phyloP scores from a whole-genome alignment of 306 rosid genomes.

The Astragalus glycyphyllos region DNA sequence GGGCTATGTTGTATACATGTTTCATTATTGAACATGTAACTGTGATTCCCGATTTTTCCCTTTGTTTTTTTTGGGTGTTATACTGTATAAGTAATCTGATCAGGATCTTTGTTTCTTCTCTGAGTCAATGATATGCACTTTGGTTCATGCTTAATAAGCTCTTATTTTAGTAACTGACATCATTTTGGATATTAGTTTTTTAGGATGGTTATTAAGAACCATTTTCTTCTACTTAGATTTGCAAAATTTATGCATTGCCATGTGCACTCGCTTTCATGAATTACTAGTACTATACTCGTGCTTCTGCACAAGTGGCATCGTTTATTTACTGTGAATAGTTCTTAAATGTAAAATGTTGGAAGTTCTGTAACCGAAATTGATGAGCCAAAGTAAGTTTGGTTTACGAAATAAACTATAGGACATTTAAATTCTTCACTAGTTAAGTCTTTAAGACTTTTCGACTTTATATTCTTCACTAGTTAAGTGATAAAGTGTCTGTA shows the following conservation, averaged over 20 bases:
- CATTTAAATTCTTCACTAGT: too few relatives aligned
- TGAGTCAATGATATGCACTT: conserved; percentile 16
- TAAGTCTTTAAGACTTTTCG: neutral
- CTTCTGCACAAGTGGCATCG: too few relatives aligned
- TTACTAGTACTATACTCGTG: neutral
- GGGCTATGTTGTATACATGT: neutral
- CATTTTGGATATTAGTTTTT: conserved; percentile 16
- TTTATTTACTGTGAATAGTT: too few relatives aligned
- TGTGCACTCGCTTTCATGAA: conserved; percentile 13
- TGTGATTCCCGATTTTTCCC: conserved; percentile 6
- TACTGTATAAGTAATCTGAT: neutral
- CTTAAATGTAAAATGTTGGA: too few relatives aligned
- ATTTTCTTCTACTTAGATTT: conserved; percentile 18
- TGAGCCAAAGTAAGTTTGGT: too few relatives aligned
- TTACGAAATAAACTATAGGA: too few relatives aligned
- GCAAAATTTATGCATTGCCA: neutral
- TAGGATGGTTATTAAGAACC: conserved; percentile 35
- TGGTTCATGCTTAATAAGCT: conserved; percentile 3
- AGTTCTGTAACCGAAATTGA: too few relatives aligned
- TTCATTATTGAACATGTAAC: neutral
- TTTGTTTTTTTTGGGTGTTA: neutral
- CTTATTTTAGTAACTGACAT: conserved; percentile 18
- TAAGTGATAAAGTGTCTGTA: conserved; percentile 18
- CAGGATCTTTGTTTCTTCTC: conserved; percentile 27
- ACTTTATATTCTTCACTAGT: conserved; percentile 5